Base-by-base conservation (phyloP, 2,329 filamentous ascomycete species). In the Botrytis pseudocinerea region DNA sequence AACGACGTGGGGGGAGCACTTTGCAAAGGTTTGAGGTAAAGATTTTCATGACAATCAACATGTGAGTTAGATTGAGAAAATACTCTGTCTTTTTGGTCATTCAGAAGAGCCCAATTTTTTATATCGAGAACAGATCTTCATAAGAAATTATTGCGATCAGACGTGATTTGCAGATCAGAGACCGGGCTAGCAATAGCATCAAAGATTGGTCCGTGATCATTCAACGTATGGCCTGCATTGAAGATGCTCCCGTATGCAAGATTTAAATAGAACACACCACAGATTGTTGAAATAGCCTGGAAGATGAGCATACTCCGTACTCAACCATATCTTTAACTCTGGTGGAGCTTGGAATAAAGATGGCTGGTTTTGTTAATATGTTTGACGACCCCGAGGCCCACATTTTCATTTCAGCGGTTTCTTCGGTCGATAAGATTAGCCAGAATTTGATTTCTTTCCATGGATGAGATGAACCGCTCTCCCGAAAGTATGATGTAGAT, bases 301-400 rank as follows among this genome's bases (percentile, higher is more conserved):
- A 28, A 40, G 8, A 66, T 54, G 25, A 46, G 12, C 1, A 32
- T 51, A 28, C 10, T 40, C 59, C 1, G 22, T 51, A 28, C 10
- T 40, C 59, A 35, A 38, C 25, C 40, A 66, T 54, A 66, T 66
- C 14, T n/a, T 54, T 22, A 40, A 10, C 32, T 18, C 8, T 40
- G 32, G 46, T 38, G 44, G 32, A 51, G 20, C 44, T 38, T 48
- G 63, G 22, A 38, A n/a, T 16, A 66, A 16, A 48, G 20, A 44
- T 65, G 62, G 62, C 44, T 51, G 63, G 63, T n/a, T 51, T 35
- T 18, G 40, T 64, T 64, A 28, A 28, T 28, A 44, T 64, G 40
- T 38, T 38, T 61, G 59, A 40, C 35, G 44, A 51, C 48, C 51
- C 46, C 5, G 44, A 51, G 44, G 35, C 22, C 44, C 63, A 51